Conservation (phyloP, 257 asterid genomes). For the Lavandula angustifolia region DNA sequence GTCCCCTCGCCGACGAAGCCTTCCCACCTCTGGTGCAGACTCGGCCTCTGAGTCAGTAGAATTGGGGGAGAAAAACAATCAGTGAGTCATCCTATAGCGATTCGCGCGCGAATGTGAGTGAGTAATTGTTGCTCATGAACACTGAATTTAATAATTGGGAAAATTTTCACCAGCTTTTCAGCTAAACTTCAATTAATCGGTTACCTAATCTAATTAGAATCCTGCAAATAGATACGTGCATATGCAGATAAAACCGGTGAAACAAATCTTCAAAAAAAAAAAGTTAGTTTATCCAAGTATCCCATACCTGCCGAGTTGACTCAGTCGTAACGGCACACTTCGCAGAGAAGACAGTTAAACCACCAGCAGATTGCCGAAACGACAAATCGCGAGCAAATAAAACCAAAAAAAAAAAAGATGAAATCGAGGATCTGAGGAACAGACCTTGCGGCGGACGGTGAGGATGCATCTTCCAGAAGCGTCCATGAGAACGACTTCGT, state of each 20-base stretch:
- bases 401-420: too few species aligned
- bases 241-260: neutral
- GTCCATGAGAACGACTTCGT: constrained; percentile 71
- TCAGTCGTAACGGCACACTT: constrained; percentile 8
- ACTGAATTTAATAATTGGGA: neutral
- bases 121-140: neutral
- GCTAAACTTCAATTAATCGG: neutral
- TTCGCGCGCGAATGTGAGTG: too few species aligned
- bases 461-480: constrained; percentile 61
- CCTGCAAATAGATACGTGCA: constrained; percentile 5
- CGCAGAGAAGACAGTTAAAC: neutral
- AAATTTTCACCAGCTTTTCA: neutral
- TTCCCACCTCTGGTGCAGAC: constrained; percentile 74
- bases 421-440: neutral
- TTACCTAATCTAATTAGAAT: neutral
- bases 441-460: constrained; percentile 77
- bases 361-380: neutral
- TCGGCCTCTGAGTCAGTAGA: constrained; percentile 50
- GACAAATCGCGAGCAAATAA: neutral
- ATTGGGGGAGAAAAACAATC: neutral
- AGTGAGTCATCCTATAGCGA: constrained; percentile 5
- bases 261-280: neutral
- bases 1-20: constrained; percentile 61
- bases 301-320: constrained; percentile 24
- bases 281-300: neutral